Base-by-base conservation (phyloP, 192 early-diverging fungal genomes). In the Martensiomyces pterosporus region DNA sequence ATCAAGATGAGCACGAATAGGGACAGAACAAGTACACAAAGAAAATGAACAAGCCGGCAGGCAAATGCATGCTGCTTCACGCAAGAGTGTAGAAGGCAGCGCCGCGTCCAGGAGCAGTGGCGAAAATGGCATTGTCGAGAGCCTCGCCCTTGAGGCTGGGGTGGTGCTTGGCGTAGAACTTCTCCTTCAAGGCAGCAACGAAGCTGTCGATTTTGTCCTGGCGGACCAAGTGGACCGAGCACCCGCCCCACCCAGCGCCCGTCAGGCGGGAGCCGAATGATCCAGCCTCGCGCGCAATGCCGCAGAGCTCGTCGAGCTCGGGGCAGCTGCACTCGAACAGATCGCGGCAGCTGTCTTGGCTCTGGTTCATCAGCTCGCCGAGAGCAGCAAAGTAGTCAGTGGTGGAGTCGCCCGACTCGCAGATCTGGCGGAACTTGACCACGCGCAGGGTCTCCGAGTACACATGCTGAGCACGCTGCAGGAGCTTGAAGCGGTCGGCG, bases 181-280 rank as follows among this genome's bases (percentile, higher is more conserved):
- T 62, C 25, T 81, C 76, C 50, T 80, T 85, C 41, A 93, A 43
- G 13, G 53, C 56, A 3, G 62, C 45, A 16, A 91, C 85, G 40
- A 93, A 85, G 3, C 22, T 41, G 10, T 73, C 63, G 1, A 89
- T 81, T 9, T 74, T 65, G 33, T 80, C 72, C 46, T 78, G 49
- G 7, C 16, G 29, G 39, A 91, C 82, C 24, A 95, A 68, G 36
- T 82, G 83, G 16, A 95, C 92, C 0, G 89, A 85, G 63, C 90
- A 88, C 8, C 91, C 89, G 37, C 89, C 89, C 91, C 90, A 94
- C 13, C 95, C 95, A 32, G 95, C 95, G 13, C 95, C 93, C 3
- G 92, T 94, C 36, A 96, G 76, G 21, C 93, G 71, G 22, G 89
- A 86, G 21, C 93, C 93, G 43, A 80, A 67, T 6, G 91, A 82